phyloP scores from a whole-genome alignment of 108 stramenopile genomes.

The Fistulifera solaris region DNA sequence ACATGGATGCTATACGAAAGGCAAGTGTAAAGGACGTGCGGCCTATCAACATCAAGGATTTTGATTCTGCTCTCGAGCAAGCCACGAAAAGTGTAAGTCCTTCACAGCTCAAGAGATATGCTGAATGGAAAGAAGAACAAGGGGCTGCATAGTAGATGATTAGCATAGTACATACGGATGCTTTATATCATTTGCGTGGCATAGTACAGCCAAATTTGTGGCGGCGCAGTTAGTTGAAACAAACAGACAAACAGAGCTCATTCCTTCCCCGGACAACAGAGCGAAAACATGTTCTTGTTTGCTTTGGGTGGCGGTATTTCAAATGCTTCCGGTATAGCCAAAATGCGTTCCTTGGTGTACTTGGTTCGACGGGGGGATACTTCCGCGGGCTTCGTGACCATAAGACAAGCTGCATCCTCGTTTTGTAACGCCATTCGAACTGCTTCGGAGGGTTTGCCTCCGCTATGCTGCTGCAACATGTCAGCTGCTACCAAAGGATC shows the following conservation, averaged over 20 bases:
- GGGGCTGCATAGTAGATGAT: constrained; percentile 14
- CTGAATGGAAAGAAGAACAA: constrained; percentile 44
- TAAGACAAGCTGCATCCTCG: background rate
- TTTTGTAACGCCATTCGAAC: constrained; percentile 34
- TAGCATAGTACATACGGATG: background rate
- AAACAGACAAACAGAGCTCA: no score
- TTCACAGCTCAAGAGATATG: constrained; percentile 30
- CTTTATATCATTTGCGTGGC: no score
- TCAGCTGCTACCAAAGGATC: constrained; percentile 28
- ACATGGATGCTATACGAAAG: constrained; percentile 35
- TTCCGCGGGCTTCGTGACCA: no score
- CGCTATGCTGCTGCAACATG: constrained; percentile 45
- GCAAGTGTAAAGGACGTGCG: constrained; percentile 29
- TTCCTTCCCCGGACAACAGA: no score
- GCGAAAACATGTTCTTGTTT: no score
- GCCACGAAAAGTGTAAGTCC: constrained; percentile 41
- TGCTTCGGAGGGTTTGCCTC: constrained; percentile 57
- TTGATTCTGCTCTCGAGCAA: constrained; percentile 36
- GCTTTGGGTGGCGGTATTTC: no score
- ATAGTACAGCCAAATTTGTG: no score
- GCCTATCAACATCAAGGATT: constrained; percentile 40
- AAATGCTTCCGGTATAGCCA: no score
- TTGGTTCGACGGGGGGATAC: no score
- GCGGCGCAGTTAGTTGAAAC: no score
- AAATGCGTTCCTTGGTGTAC: no score